A percentile compares a stretch with the other conserved stretches of the same genome.
Conservation (phyloP, 2,329 filamentous ascomycete genomes). For the Aspergillus sp. region DNA sequence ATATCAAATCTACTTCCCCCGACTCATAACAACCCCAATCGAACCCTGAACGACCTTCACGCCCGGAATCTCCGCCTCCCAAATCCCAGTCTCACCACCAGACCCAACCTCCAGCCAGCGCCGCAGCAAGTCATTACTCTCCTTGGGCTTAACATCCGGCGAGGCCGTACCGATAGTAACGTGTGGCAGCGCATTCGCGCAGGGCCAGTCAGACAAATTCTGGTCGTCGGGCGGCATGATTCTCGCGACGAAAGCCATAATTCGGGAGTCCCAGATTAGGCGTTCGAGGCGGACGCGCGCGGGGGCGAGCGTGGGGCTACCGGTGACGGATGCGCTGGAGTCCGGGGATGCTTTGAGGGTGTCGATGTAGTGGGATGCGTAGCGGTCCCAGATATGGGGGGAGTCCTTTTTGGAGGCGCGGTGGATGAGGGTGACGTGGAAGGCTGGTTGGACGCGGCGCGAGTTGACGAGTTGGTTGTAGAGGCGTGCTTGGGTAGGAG, state of each 20-base stretch:
- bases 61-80: conserved; percentile 50
- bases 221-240: conserved; percentile 44
- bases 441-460: conserved; percentile 73
- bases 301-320: conserved; percentile 28
- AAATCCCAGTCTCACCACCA: conserved; percentile 48
- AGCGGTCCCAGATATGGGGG: conserved; percentile 70
- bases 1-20: conserved; percentile 5
- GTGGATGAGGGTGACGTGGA: conserved; percentile 94
- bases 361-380: conserved; percentile 55
- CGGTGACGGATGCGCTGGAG: conserved; percentile 12
- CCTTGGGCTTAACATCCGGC: conserved; percentile 75
- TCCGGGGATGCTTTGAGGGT: conserved; percentile 24
- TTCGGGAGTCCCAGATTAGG: conserved; percentile 74
- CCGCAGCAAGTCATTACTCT: conserved; percentile 81
- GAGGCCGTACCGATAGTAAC: conserved; percentile 83
- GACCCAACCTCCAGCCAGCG: conserved; percentile 65
- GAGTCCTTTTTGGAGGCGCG: conserved; percentile 58
- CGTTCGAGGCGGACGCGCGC: conserved; percentile 53
- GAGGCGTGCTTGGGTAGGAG: conserved; percentile 57
- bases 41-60: conserved; percentile 52
- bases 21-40: conserved; percentile 47
- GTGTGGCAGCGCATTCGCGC: conserved; percentile 74
- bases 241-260: conserved; percentile 89
- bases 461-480: conserved; percentile 71
- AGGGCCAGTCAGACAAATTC: conserved; percentile 55